Base-by-base conservation (phyloP, 345 rosid species). In the Melaleuca quinquenervia region DNA sequence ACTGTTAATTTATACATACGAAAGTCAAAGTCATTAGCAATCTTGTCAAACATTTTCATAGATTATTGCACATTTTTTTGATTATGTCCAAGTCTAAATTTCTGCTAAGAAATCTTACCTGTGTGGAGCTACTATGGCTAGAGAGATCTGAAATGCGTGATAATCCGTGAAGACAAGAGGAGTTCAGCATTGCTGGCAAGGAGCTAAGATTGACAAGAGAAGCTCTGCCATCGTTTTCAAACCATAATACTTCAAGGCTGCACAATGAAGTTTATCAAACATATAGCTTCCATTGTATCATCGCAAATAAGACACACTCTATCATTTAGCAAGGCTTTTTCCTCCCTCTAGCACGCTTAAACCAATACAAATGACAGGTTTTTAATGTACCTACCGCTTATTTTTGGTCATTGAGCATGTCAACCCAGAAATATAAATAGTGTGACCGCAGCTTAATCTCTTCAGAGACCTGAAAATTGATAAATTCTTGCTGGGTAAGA, bases 171-270 rank as follows among this genome's bases (percentile, higher is more conserved):
- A 96, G 96, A 85, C 99, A 94, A 50, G 98, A 90, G 20, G 99
- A 97, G 89, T 94, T 93, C 50, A 97, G 85, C 90, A 97, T 89
- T 80, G 99, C 98, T 27, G 99, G 96, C 89, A 97, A 89, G 88
- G 92, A 91, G 90, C 99, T 94, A 80, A 96, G 91, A 90, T 94
- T 96, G 89, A 95, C 87, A 45, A 95, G 87, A 83, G 92, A 89
- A 83, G 98, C 93, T 91, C 93, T 91, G 80, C 41, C 87, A 75
- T 92, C 92, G 86, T 87, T 91, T 90, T 95, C 96, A 87, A 87
- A 85, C 99, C 99, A 96, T 60, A 87, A 83, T 36, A 96, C 87
- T 90, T 93, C 96, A 58, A 94, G 92, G 88, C 99, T 97, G 93
- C 88, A 85, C 85, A 88, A 83, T 18, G 26, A 70, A 70, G 78